A percentile compares a stretch with the other conserved stretches of the same genome.
Conservation (phyloP, 805 yeast species). For the Pichia rugopelliculosa region DNA sequence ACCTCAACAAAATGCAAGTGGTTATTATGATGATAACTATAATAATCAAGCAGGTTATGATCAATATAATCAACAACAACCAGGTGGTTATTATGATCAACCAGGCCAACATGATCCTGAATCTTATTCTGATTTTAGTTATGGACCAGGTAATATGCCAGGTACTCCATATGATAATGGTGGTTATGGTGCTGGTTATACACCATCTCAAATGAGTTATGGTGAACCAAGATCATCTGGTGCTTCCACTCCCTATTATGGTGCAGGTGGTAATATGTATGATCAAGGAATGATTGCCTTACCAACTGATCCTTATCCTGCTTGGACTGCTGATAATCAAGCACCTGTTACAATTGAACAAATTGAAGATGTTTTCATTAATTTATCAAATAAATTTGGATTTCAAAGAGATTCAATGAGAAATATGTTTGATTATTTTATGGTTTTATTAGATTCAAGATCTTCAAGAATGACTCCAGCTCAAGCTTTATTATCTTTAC, state of each 20-base stretch:
- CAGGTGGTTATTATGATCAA: slow-evolving; percentile 40
- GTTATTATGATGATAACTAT: slow-evolving; percentile 32
- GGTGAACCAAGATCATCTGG: slow-evolving; percentile 87
- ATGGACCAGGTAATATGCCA: slow-evolving; percentile 51
- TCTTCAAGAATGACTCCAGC: slow-evolving; percentile 86
- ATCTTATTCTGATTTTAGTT: slow-evolving; percentile 54
- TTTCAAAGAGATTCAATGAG: slow-evolving; percentile 92
- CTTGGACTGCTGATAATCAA: slow-evolving; percentile 96
- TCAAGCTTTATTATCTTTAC: slow-evolving; percentile 74
- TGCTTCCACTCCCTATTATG: slow-evolving; percentile 79
- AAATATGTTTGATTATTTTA: slow-evolving; percentile 82
- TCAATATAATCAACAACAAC: slow-evolving; percentile 21
- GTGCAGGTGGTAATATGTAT: slow-evolving; percentile 28
- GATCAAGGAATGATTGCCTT: slow-evolving; percentile 50
- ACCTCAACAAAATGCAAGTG: slow-evolving; percentile 36
- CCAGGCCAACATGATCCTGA: slow-evolving; percentile 45
- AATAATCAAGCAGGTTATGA: slow-evolving; percentile 19
- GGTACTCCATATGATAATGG: slow-evolving; percentile 56
- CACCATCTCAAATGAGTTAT: slow-evolving; percentile 83
- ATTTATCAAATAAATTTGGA: slow-evolving; percentile 75
- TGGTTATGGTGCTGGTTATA: slow-evolving; percentile 43
- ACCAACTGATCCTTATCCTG: slow-evolving; percentile 94
- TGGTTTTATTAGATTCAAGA: slow-evolving; percentile 77
- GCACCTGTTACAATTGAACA: slow-evolving; percentile 80
- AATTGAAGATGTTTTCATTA: slow-evolving; percentile 80